Evolutionary conservation across 352 stramenopile genomes (phyloP).

Genomic region (Phytophthora litchii): DNA sequence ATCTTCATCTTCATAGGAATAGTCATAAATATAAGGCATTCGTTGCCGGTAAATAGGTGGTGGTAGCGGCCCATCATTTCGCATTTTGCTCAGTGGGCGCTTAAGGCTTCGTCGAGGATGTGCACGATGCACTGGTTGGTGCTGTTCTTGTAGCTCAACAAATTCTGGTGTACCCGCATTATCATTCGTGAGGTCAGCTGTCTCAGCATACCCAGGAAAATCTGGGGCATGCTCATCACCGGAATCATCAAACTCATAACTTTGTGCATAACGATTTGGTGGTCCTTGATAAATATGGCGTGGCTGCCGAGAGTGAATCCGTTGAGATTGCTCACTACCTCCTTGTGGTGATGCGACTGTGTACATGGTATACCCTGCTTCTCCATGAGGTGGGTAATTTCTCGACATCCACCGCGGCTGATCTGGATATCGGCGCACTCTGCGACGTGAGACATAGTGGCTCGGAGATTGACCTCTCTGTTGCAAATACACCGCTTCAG

Average conservation of each 20-base stretch:
- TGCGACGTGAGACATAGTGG: slow-evolving; percentile 23
- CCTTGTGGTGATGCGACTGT: slow-evolving; percentile 5
- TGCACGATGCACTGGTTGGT: slow-evolving; percentile 14
- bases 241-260: slow-evolving; percentile 22
- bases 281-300: slow-evolving; percentile 26
- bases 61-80: slow-evolving; percentile 17
- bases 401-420: slow-evolving; percentile 21
- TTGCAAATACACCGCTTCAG: slow-evolving; percentile 17
- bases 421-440: slow-evolving; percentile 27
- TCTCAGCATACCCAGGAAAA: slow-evolving; percentile 18
- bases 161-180: slow-evolving; percentile 8
- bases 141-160: slow-evolving; percentile 14
- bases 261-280: slow-evolving; percentile 17
- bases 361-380: slow-evolving; percentile 26
- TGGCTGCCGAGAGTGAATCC: slow-evolving; percentile 7
- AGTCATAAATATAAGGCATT: slow-evolving; percentile 45
- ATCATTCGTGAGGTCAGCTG: slow-evolving; percentile 27
- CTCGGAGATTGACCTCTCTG: slow-evolving; percentile 8
- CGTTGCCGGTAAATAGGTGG: slow-evolving; percentile 38
- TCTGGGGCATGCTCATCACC: slow-evolving; percentile 5
- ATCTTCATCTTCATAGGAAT: slow-evolving; percentile 38
- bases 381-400: slow-evolving; percentile 14
- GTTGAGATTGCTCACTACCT: slow-evolving; percentile 14
- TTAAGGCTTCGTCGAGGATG: slow-evolving; percentile 27
- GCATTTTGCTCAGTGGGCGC: slow-evolving; percentile 29